Percentiles rank a stretch among this genome's conserved stretches.
Evolutionary conservation across 2,329 filamentous ascomycete genomes (phyloP).

Genomic region (Xylariomycetidae sp.): DNA sequence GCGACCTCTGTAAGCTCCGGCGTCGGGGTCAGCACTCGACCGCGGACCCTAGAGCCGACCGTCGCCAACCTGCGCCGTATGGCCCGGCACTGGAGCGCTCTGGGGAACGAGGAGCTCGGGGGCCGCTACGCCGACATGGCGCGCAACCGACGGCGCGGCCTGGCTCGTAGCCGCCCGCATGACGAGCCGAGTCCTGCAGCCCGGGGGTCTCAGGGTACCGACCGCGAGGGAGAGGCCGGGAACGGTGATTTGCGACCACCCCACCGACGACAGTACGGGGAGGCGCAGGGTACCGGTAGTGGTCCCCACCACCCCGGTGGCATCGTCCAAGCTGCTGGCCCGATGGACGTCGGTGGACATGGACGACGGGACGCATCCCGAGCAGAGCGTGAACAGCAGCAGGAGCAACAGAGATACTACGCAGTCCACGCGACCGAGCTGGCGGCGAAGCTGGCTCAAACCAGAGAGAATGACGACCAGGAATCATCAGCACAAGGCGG

Average conservation of each 20-base stretch:
- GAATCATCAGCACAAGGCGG: too few relatives aligned
- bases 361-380: too few relatives aligned
- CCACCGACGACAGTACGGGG: too few relatives aligned
- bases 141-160: not conserved
- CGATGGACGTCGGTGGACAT: not conserved
- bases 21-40: not conserved
- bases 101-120: not conserved
- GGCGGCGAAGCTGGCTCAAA: too few relatives aligned
- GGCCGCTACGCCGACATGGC: not conserved
- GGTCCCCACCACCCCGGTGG: not conserved
- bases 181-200: not conserved
- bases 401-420: too few relatives aligned
- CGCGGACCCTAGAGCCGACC: not conserved
- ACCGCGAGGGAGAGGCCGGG: too few relatives aligned
- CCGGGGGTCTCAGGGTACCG: too few relatives aligned
- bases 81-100: not conserved
- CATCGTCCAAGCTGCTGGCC: not conserved
- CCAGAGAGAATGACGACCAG: too few relatives aligned
- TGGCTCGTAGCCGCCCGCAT: not conserved
- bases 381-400: too few relatives aligned
- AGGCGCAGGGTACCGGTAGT: not conserved
- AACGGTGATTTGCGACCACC: too few relatives aligned
- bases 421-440: too few relatives aligned
- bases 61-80: not conserved
- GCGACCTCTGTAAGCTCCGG: not conserved